Evolutionary conservation across 495 filamentous ascomycete genomes (phyloP).

Genomic region (Aspergillus bridgeri): DNA sequence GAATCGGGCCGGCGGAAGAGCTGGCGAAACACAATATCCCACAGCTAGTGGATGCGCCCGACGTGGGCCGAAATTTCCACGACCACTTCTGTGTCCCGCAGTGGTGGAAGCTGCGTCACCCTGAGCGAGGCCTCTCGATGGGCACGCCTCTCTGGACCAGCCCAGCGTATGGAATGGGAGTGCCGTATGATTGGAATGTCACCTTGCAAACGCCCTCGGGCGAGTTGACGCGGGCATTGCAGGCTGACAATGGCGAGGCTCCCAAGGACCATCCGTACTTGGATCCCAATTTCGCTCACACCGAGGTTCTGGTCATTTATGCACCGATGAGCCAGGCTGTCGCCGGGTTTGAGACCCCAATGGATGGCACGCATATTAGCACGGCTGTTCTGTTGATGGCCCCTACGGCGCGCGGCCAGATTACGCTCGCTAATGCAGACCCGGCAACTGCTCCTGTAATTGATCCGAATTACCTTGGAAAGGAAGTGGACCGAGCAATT

Average conservation of each 20-base stretch:
- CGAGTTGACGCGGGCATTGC: slow-evolving; percentile 26
- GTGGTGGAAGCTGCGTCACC: slow-evolving; percentile 38
- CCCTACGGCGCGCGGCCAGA: slow-evolving; percentile 39
- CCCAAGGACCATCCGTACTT: slow-evolving; percentile 13
- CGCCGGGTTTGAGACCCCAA: slow-evolving; percentile 18
- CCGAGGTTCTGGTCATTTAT: slow-evolving; percentile 27
- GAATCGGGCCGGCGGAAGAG: slow-evolving; percentile 28
- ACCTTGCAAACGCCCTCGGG: slow-evolving; percentile 14
- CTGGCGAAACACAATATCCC: slow-evolving; percentile 26
- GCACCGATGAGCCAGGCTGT: slow-evolving; percentile 19
- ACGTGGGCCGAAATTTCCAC: slow-evolving; percentile 34
- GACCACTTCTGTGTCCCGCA: slow-evolving; percentile 30
- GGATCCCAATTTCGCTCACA: slow-evolving; percentile 4
- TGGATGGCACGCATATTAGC: slow-evolving; percentile 39
- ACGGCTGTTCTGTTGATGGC: slow-evolving; percentile 27
- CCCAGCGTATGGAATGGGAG: slow-evolving; percentile 28
- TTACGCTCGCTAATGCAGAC: slow-evolving; percentile 34
- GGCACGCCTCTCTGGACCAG: slow-evolving; percentile 29
- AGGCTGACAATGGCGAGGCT: slow-evolving; percentile 22
- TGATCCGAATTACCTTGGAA: slow-evolving; percentile 43
- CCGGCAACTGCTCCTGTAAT: slow-evolving; percentile 29
- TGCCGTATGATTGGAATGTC: slow-evolving; percentile 26
- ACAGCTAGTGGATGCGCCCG: slow-evolving; percentile 23
- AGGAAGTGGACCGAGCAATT: slow-evolving; percentile 28
- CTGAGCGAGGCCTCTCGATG: slow-evolving; percentile 29